Conservation (phyloP, 345 rosid genomes). For the Erodium maritimum region DNA sequence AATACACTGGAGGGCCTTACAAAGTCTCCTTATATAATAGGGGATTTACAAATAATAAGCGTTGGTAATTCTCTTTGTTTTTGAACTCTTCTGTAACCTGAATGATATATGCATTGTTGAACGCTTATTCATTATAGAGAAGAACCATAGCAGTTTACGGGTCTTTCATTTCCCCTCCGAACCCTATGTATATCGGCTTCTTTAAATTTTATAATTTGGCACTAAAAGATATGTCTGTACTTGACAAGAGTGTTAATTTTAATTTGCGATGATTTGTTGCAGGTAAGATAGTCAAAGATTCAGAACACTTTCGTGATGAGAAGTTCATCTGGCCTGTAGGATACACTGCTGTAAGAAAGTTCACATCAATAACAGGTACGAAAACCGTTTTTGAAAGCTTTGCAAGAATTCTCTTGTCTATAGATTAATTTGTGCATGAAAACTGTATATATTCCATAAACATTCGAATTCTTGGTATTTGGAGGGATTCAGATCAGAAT, state of each 20-base stretch:
- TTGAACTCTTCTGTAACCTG: not conserved
- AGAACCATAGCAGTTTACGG: not conserved
- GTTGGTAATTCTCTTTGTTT: conserved; percentile 42
- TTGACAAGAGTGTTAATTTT: not conserved
- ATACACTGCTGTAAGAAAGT: conserved; percentile 74
- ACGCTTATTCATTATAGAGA: not conserved
- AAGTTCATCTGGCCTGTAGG: conserved; percentile 83
- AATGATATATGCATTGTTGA: not conserved
- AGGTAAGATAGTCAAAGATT: conserved; percentile 81
- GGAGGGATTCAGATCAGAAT: conserved; percentile 49
- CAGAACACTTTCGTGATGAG: conserved; percentile 60
- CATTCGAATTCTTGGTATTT: not conserved
- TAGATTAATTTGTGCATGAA: not conserved
- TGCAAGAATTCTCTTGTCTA: not conserved
- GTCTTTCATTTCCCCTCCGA: not conserved
- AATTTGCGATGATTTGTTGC: conserved; percentile 14
- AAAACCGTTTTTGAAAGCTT: conserved; percentile 1
- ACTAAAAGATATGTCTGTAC: not conserved
- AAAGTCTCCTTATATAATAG: conserved; percentile 42
- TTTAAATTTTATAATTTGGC: not conserved
- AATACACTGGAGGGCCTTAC: conserved; percentile 33
- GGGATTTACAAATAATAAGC: conserved; percentile 66
- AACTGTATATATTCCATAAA: no score
- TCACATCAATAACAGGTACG: conserved; percentile 54
- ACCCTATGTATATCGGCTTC: not conserved